Percentiles rank a stretch among this genome's conserved stretches.
Evolutionary conservation across 306 rosid genomes (phyloP).

Genomic region (Dryas drummondii): DNA sequence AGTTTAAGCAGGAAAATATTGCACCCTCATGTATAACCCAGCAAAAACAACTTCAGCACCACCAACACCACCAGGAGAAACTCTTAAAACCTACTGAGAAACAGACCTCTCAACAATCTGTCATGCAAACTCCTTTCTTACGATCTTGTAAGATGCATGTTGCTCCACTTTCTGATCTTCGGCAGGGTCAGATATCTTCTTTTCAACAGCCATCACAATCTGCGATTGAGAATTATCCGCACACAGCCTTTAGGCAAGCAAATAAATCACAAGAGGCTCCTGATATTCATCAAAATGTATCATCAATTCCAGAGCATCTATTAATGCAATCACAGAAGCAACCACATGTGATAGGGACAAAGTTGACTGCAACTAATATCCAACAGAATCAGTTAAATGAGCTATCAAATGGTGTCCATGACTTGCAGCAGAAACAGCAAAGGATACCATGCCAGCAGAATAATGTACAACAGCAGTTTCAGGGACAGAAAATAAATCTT

Average conservation of each 20-base stretch:
- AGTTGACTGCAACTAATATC: conserved; percentile 3
- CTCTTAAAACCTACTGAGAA: conserved; percentile 3
- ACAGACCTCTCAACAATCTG: conserved; percentile 3
- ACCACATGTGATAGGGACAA: neutral
- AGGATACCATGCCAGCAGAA: neutral
- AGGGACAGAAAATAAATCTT: neutral
- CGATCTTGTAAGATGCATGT: neutral
- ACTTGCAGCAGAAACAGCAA: conserved; percentile 8
- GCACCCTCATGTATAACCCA: neutral
- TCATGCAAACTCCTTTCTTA: conserved; percentile 1
- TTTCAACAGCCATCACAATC: neutral
- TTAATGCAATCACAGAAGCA: conserved; percentile 9
- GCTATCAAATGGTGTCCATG: neutral
- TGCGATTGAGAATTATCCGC: neutral
- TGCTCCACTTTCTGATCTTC: neutral
- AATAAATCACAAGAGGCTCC: neutral
- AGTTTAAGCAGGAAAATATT: conserved; percentile 1
- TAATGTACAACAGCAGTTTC: neutral
- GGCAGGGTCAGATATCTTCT: neutral
- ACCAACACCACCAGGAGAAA: neutral
- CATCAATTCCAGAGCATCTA: neutral
- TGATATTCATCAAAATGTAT: conserved; percentile 5
- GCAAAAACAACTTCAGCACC: neutral
- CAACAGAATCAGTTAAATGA: neutral
- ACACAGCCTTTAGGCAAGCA: neutral